A percentile compares a stretch with the other conserved stretches of the same genome.
Evolutionary conservation across 2,329 filamentous ascomycete genomes (phyloP).

Genomic region (Remersonia thermophila): DNA sequence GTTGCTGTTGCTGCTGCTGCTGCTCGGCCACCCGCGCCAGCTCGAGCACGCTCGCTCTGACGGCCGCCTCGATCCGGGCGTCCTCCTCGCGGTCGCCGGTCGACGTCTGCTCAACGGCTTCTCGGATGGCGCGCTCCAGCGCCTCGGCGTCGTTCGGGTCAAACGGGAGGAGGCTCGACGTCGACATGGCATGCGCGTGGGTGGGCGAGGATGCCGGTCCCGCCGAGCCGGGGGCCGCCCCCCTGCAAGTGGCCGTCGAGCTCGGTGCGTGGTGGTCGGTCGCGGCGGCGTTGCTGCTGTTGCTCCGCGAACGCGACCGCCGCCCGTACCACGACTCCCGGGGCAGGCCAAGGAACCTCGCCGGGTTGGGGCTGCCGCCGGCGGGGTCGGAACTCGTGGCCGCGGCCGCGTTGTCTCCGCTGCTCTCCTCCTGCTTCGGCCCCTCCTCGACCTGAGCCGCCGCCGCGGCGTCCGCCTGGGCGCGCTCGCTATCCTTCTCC

Average conservation of each 20-base stretch:
- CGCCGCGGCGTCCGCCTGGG: conserved; percentile 21
- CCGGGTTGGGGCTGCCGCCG: not conserved
- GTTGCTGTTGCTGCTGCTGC: conserved; percentile 13
- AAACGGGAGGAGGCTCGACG: conserved; percentile 5
- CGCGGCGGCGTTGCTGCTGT: not conserved
- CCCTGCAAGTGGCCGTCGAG: no score
- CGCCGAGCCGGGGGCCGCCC: no score
- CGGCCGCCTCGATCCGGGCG: conserved; percentile 56
- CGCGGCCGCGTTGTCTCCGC: not conserved
- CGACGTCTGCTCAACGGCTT: conserved; percentile 58
- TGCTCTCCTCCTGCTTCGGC: conserved; percentile 3
- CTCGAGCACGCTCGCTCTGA: conserved; percentile 57
- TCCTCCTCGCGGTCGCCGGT: conserved; percentile 59
- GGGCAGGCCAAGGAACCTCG: conserved; percentile 3
- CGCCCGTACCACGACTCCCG: conserved; percentile 28
- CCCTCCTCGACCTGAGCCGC: not conserved
- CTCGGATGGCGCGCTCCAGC: conserved; percentile 59
- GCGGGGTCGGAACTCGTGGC: no score
- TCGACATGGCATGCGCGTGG: conserved; percentile 3
- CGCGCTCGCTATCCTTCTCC: conserved; percentile 26
- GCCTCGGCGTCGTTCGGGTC: conserved; percentile 39
- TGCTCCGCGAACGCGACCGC: conserved; percentile 19
- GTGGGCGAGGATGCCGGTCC: conserved; percentile 1
- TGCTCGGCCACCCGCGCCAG: conserved; percentile 23
- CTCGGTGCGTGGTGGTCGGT: conserved; percentile 4